A percentile compares a stretch with the other conserved stretches of the same genome.
Evolutionary conservation across 2,329 filamentous ascomycete species (phyloP).

Genomic region (Zasmidium angulare): DNA sequence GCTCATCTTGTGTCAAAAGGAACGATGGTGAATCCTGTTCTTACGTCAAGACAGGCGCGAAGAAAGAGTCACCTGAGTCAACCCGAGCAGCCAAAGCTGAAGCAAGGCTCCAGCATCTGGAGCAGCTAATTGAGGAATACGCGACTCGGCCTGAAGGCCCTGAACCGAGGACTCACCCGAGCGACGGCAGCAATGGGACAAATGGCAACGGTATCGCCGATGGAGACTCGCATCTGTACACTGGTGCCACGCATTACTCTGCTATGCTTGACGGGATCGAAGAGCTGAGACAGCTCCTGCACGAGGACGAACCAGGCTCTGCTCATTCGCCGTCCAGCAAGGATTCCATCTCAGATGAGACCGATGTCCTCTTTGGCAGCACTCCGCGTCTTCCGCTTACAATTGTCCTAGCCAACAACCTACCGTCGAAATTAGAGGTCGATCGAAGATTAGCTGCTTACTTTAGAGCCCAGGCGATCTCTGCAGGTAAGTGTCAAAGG

Average conservation of each 20-base stretch:
- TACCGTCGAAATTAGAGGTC: constrained; percentile 11
- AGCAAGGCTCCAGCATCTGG: constrained; percentile 12
- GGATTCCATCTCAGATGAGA: constrained; percentile 5
- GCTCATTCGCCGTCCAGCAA: not conserved
- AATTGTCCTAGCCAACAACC: constrained; percentile 9
- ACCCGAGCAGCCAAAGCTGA: constrained; percentile 5
- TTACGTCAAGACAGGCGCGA: constrained; percentile 3
- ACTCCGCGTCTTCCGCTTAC: constrained; percentile 4
- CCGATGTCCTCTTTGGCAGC: constrained; percentile 16
- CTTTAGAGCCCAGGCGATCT: constrained; percentile 16
- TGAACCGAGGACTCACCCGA: not conserved
- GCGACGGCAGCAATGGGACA: not conserved
- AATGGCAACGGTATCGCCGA: not conserved
- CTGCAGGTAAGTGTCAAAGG: too few species aligned
- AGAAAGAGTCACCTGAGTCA: not conserved
- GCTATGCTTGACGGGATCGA: constrained; percentile 20
- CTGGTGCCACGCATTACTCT: constrained; percentile 17
- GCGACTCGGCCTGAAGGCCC: not conserved
- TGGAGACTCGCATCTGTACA: constrained; percentile 7
- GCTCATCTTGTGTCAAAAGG: constrained; percentile 9
- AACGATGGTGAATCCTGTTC: constrained; percentile 4
- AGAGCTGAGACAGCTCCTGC: constrained; percentile 13
- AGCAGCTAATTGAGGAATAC: constrained; percentile 10
- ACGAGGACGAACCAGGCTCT: constrained; percentile 1
- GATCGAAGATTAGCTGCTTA: constrained; percentile 15